These are phyloP conservation scores for Nicotiana paniculata DNA, from an alignment of 257 asterid species.

Conservation along the genomic window DNA sequence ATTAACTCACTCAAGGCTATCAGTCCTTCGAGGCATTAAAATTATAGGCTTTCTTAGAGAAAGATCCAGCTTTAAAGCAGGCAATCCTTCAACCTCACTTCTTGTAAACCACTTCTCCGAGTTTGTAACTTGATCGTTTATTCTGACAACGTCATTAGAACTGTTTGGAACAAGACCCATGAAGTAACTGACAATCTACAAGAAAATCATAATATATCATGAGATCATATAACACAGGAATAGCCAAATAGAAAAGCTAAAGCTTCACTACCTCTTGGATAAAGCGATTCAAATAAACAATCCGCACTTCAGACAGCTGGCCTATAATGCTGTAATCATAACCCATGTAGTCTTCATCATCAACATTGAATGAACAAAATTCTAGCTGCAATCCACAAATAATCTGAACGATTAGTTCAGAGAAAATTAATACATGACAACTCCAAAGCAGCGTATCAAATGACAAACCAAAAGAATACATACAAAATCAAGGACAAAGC, in stretches of 20 bases:
- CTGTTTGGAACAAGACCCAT: conserved; percentile 87
- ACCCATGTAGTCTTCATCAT: conserved; percentile 91
- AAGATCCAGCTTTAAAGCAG: conserved; percentile 82
- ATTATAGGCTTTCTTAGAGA: conserved; percentile 92
- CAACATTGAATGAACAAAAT: conserved; percentile 73
- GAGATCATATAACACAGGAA: conserved; percentile 6
- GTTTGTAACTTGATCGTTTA: conserved; percentile 79
- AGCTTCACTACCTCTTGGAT: conserved; percentile 66
- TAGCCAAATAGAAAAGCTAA: conserved; percentile 5
- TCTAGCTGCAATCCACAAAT: conserved; percentile 46
- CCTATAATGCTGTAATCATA: conserved; percentile 89
- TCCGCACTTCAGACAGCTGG: conserved; percentile 88
- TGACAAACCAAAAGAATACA: not conserved
- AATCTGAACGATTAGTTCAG: not conserved
- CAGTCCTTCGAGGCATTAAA: conserved; percentile 84
- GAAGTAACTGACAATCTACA: conserved; percentile 80
- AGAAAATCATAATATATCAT: conserved; percentile 5
- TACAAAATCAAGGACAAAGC: conserved; percentile 1
- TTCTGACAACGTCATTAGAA: conserved; percentile 61
- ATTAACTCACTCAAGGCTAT: conserved; percentile 74
- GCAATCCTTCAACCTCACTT: conserved; percentile 91
- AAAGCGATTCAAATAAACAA: conserved; percentile 90
- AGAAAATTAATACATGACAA: not conserved
- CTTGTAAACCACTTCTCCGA: conserved; percentile 67
- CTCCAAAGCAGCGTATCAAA: not conserved